A percentile compares a stretch with the other conserved stretches of the same genome.
phyloP scores from a whole-genome alignment of 495 filamentous ascomycete genomes.

The Diplogelasinospora grovesii region DNA sequence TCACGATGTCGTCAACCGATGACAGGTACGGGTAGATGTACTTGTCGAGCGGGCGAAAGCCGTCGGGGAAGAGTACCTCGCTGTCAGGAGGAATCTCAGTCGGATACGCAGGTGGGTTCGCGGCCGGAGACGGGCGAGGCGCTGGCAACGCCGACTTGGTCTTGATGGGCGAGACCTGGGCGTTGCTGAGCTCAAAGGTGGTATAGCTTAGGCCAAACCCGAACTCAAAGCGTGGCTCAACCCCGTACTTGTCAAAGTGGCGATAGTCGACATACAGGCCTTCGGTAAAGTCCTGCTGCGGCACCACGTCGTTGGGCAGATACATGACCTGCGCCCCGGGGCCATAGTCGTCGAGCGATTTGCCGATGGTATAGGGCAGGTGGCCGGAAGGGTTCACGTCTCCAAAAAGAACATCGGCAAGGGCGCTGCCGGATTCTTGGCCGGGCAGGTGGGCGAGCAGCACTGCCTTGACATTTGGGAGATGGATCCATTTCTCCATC shows the following conservation, averaged over 20 bases:
- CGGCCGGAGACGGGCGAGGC: slow-evolving; percentile 45
- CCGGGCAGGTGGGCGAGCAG: slow-evolving; percentile 84
- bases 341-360: slow-evolving; percentile 74
- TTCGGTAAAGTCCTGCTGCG: slow-evolving; percentile 80
- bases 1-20: slow-evolving; percentile 48
- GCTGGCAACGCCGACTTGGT: slow-evolving; percentile 55
- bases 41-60: slow-evolving; percentile 61
- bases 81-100: slow-evolving; percentile 47
- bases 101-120: slow-evolving; percentile 58
- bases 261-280: slow-evolving; percentile 87
- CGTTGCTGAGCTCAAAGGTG: slow-evolving; percentile 60
- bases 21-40: slow-evolving; percentile 87
- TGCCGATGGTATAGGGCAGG: slow-evolving; percentile 87
- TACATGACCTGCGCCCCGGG: slow-evolving; percentile 69
- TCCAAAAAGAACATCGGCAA: slow-evolving; percentile 81
- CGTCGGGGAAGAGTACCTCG: slow-evolving; percentile 58
- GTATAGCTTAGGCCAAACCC: slow-evolving; percentile 80
- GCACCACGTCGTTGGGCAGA: slow-evolving; percentile 61
- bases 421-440: slow-evolving; percentile 80
- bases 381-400: slow-evolving; percentile 79
- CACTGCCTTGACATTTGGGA: slow-evolving; percentile 72
- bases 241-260: slow-evolving; percentile 69
- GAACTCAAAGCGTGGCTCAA: slow-evolving; percentile 68
- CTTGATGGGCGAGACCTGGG: slow-evolving; percentile 48
- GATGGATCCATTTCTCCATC: slow-evolving; percentile 77